Evolutionary conservation across 139 green algal species (phyloP).

Genomic region (Tetradesmus lagerheimii): DNA sequence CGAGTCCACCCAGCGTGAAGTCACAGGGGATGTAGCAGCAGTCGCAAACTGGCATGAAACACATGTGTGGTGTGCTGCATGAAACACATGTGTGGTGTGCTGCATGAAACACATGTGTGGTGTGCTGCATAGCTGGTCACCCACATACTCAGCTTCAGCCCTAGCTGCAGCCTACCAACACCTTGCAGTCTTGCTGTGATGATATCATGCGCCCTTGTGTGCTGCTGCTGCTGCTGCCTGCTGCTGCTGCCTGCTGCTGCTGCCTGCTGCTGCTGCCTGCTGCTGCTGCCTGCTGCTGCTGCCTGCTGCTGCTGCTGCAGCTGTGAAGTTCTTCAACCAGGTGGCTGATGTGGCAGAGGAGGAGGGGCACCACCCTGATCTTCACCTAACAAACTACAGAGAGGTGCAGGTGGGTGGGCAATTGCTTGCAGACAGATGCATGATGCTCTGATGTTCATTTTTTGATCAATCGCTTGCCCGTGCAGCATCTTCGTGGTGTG

Average conservation of each 20-base stretch:
- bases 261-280: too few species aligned
- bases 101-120: too few species aligned
- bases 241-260: not conserved
- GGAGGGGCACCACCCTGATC: slow-evolving; percentile 84
- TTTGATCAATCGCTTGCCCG: not conserved
- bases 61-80: too few species aligned
- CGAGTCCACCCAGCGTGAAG: not conserved
- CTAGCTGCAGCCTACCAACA: too few species aligned
- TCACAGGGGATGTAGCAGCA: not conserved
- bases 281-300: not conserved
- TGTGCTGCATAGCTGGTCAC: not conserved
- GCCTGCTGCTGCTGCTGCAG: slow-evolving; percentile 44
- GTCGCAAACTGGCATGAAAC: not conserved
- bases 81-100: too few species aligned
- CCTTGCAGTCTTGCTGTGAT: too few species aligned
- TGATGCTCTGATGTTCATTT: too few species aligned
- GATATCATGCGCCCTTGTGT: too few species aligned
- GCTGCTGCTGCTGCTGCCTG: not conserved
- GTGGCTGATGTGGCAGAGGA: slow-evolving; percentile 74
- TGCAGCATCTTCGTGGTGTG: too few species aligned
- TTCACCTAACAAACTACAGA: slow-evolving; percentile 79
- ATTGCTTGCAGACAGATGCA: not conserved
- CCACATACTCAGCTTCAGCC: too few species aligned
- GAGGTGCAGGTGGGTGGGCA: slow-evolving; percentile 38
- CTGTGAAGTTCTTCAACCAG: slow-evolving; percentile 76